Base-by-base conservation (phyloP, 768 basidiomycete species). In the Lactarius deliciosus region DNA sequence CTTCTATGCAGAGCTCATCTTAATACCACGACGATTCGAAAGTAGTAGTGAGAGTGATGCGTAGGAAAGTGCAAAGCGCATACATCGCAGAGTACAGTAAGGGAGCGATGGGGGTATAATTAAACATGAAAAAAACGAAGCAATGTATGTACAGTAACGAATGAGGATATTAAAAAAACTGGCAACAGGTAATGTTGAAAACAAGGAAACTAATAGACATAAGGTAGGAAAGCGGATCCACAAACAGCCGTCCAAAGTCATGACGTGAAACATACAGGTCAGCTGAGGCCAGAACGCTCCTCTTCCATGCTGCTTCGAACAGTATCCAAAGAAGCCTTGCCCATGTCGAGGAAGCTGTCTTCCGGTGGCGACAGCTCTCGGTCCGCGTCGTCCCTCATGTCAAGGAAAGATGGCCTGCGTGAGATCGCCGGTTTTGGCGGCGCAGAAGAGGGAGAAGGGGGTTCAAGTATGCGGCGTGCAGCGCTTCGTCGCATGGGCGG, bases 321-420 rank as follows among this genome's bases (percentile, higher is more conserved):
- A 6, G 77, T 75, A 72, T 81, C 80, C 60, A 81, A 76, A n/a
- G 79, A 81, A 56, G 71, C 74, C 69, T 76, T 76, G 11, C 78
- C 77, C 66, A 81, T 73, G 65, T 80, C 80, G 32, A 81, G 73
- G 74, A 81, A 81, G 69, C 78, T 81, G 68, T 75, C 74, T 57
- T 75, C 76, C 38, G 73, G 70, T 1, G 68, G 68, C 18, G 68
- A 20, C 36, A 61, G 64, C 38, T 71, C 69, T 28, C 34, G 66
- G 34, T 74, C 72, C 25, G 36, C 59, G 34, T 75, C 74, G 65
- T 81, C 79, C 28, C 77, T 86, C 65, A 91, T 88, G 41, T 90
- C 87, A 57, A 91, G 77, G 74, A 91, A 91, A 1, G 88, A 90
- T 22, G 89, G 85, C 72, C 89, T 88, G 72, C 80, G 81, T 77